Percentiles rank a stretch among this genome's conserved stretches.
Conservation (phyloP, 352 stramenopile species). For the Globisporangium irregulare region DNA sequence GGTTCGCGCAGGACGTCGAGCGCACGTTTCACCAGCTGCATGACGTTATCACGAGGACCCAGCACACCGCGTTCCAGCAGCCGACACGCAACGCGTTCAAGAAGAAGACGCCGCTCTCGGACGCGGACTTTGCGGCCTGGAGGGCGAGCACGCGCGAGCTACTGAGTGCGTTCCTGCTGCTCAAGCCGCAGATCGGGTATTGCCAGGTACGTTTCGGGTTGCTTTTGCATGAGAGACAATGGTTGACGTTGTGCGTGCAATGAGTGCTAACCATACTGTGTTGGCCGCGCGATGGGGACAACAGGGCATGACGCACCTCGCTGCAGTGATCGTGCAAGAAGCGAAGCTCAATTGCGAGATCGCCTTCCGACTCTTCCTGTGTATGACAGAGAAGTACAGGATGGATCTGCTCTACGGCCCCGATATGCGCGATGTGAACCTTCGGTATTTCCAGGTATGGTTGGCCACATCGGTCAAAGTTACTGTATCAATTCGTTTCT, state of each 20-base stretch:
- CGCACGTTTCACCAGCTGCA: conserved; percentile 47
- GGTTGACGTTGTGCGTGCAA: neutral
- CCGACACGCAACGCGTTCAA: conserved; percentile 13
- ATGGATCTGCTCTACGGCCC: conserved; percentile 45
- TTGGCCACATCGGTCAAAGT: neutral
- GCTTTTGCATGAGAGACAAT: neutral
- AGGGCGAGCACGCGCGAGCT: conserved; percentile 37
- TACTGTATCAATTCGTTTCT: neutral
- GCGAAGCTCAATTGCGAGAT: conserved; percentile 47
- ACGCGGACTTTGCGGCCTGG: conserved; percentile 34
- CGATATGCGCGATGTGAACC: conserved; percentile 50
- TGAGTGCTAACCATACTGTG: neutral
- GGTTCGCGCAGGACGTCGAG: conserved; percentile 34
- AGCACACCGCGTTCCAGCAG: conserved; percentile 9
- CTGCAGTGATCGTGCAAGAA: conserved; percentile 38
- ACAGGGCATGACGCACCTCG: conserved; percentile 48
- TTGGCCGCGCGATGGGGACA: neutral
- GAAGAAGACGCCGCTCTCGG: conserved; percentile 28
- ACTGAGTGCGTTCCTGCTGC: conserved; percentile 38
- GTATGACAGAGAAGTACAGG: conserved; percentile 49
- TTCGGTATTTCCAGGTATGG: conserved; percentile 40
- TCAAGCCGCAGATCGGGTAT: conserved; percentile 54
- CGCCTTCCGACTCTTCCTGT: conserved; percentile 45
- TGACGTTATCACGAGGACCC: neutral
- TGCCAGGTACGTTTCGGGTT: conserved; percentile 29